Conservation (phyloP, 139 green algal genomes). For the Ulvella scutata region DNA sequence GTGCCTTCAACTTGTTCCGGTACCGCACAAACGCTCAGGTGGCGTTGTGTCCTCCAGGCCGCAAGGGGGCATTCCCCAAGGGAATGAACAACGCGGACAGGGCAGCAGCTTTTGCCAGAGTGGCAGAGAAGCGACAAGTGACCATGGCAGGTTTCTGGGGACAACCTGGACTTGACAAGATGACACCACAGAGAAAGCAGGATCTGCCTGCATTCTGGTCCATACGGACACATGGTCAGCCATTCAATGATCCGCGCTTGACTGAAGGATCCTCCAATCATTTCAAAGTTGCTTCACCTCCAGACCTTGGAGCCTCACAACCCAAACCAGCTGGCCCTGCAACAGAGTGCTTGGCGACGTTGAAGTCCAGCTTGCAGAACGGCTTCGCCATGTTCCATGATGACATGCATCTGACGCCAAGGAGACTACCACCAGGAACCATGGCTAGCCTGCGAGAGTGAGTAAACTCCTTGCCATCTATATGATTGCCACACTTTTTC, state of each 20-base stretch:
- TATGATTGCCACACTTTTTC: background rate
- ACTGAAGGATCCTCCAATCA: conserved; percentile 13
- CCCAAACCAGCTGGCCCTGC: conserved; percentile 17
- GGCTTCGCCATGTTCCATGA: background rate
- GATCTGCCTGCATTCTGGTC: conserved; percentile 37
- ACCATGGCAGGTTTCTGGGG: conserved; percentile 29
- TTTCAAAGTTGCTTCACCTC: conserved; percentile 8
- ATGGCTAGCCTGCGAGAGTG: conserved; percentile 3
- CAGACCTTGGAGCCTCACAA: conserved; percentile 2
- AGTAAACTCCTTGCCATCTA: conserved; percentile 6
- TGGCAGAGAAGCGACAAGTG: conserved; percentile 23
- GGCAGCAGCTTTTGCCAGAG: conserved; percentile 23
- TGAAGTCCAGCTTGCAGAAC: conserved; percentile 6
- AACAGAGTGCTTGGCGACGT: conserved; percentile 15
- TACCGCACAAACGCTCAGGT: no score
- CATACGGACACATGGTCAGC: conserved; percentile 20
- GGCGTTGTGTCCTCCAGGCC: no score
- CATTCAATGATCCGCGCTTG: conserved; percentile 28
- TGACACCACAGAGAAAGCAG: conserved; percentile 8
- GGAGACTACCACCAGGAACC: background rate
- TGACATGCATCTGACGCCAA: background rate
- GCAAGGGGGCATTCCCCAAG: no score
- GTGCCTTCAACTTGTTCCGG: no score
- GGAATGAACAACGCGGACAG: conserved; percentile 1
- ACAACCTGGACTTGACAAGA: conserved; percentile 1